Base-by-base conservation (phyloP, 225 moss, liverwort and hornwort genomes). In the Climacium dendroides region DNA sequence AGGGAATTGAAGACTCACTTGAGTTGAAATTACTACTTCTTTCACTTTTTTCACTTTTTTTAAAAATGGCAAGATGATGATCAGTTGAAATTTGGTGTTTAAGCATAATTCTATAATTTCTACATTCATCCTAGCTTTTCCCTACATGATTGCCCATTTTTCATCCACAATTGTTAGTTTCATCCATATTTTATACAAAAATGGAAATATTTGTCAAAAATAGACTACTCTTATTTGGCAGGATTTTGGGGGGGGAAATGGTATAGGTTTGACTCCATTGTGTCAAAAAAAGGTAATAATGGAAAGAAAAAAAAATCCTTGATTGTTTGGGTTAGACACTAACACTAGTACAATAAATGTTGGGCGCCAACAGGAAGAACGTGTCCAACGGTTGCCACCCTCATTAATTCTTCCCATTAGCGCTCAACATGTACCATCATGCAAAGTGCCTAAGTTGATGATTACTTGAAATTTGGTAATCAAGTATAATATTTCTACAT, bases 361-460 rank as follows among this genome's bases (percentile, higher is more conserved):
- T 9, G 43, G 28, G 17, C 6, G 28, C 5, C 16, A 45, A 71
- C 28, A 1, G 16, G 9, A 71, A 10, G 28, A 43, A 16, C 3
- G 10, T 43, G 28, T 16, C 10, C 28, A 16, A 28, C 7, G 1
- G 2, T 71, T 28, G 28, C 45, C 16, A 0, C 28, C 5, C 4
- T 13, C 0, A n/a, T n/a, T n/a, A n/a, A 1, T 67, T 67, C 7
- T 67, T 67, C 4, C 0, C 4, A 2, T 67, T 37, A 23, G 4
- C 2, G 0, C 4, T 7, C 7, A 67, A 37, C 6, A 67, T 1
- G 0, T 23, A 67, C 4, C 4, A 37, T 13, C 1, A 0, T 37
- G 7, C 4, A 13, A 48, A 48, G 48, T 12, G 48, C 48, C 13
- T 4, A 12, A 23, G 0, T 22, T 37, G 13, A 67, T 67, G 13